Evolutionary conservation across 2,329 filamentous ascomycete species (phyloP), one percentile per base, ranked within the genome.

Genomic region (Paracorniculantispora psalliotae): DNA sequence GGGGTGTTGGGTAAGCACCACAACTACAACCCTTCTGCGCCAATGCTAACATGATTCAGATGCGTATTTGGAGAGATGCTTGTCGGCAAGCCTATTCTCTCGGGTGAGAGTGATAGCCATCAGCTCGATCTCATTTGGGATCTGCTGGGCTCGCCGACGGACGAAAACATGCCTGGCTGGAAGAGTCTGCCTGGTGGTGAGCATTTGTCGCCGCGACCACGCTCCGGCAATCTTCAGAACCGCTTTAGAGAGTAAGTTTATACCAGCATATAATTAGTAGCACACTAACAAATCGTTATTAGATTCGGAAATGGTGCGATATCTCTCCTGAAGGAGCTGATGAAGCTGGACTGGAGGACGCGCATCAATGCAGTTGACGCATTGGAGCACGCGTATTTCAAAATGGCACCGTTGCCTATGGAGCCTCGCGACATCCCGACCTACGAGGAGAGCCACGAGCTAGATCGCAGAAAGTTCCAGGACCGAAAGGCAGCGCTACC

Each of bases 1-100:
- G 94, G 94, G 94, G 94, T 66, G 93, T 97, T 65, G 94, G 93
- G 89, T 92, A 79, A 77, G 85, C 71, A 54, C 55, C 15, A 28
- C 19, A 9, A 8, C 37, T 55, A 3, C 7, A 4, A 26, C 21
- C 5, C 12, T 8, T 37, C 57, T 8, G 8, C 19, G 13, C 1
- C 21, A n/a, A 21, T 35, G 46, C 69, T 71, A 57, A 72, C 54
- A 33, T 15, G 5, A 30, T n/a, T 26, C 59, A 92, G 89, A n/a
- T 99, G 94, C 70, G 92, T 99, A 2, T 97, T 99, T 74, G 94
- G 92, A 54, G 94, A 99, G 72, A 99, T 99, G 93, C 88, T 97
- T 64, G 86, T 91, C 66, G 88, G 91, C 39, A 96, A 93, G 71
- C 94, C 94, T 0, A 97, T 99, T 56, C 81, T 99, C 46, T 85